Conservation (phyloP, 306 rosid species). For the Ceratonia siliqua region DNA sequence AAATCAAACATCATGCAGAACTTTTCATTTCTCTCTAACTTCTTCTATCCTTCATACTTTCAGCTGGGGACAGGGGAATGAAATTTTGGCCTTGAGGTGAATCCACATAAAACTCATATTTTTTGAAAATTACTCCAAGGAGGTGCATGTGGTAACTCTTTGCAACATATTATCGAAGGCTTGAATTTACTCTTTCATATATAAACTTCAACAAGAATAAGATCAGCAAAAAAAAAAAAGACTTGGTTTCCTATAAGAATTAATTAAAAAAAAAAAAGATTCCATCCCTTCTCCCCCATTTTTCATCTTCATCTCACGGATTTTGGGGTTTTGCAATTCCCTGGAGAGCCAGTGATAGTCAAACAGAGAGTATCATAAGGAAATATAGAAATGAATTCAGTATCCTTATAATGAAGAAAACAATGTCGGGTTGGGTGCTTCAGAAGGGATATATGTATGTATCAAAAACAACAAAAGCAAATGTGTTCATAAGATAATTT, state of each 20-base stretch:
- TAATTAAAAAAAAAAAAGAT: slow-evolving; percentile 1
- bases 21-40: slow-evolving; percentile 9
- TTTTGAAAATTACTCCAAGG: slow-evolving; percentile 7
- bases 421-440: neutral
- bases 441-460: neutral
- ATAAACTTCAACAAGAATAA: slow-evolving; percentile 41
- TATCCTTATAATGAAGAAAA: slow-evolving; percentile 29
- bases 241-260: slow-evolving; percentile 12
- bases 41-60: slow-evolving; percentile 17
- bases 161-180: slow-evolving; percentile 3
- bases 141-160: slow-evolving; percentile 1
- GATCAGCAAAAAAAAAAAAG: slow-evolving; percentile 17
- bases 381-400: neutral
- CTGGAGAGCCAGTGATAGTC: neutral
- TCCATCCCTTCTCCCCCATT: neutral
- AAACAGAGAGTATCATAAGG: neutral
- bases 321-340: neutral
- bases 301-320: neutral
- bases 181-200: slow-evolving; percentile 14
- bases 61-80: neutral
- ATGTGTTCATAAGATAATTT: neutral
- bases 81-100: slow-evolving; percentile 12
- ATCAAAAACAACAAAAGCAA: neutral
- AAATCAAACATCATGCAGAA: slow-evolving; percentile 28
- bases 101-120: slow-evolving; percentile 16